Base-by-base conservation (phyloP, 306 rosid genomes). In the Biancaea sappan region DNA sequence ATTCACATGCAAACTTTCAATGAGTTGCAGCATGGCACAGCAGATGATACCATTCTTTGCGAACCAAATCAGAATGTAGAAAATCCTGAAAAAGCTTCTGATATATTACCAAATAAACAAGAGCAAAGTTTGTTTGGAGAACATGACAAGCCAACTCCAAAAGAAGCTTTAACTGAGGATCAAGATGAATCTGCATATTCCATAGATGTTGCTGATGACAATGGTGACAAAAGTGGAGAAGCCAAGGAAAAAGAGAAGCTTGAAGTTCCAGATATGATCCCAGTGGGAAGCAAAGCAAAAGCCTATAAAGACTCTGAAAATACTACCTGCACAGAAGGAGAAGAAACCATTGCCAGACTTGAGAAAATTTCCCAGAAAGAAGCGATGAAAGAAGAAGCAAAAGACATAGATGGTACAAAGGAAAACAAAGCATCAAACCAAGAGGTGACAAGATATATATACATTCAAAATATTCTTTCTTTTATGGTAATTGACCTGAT, bases 361-460 rank as follows among this genome's bases (percentile, higher is more conserved):
- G 65, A 73, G 79, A 77, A 66, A 29, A 26, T 65, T 64, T 29
- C 41, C 14, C 60, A 58, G 6, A 47, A 14, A n/a, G 84, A 75
- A 38, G 68, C 29, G 70, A 76, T 18, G 60, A 15, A 51, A 51
- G 76, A 74, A 73, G 83, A 73, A 2, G n/a, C 37, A 12, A 19
- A 68, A 72, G 54, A 16, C n/a, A 5, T 14, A 18, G 71, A 73
- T 12, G 28, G 71, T 29, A 24, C 34, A 37, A 46, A 35, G 53
- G 77, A 78, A 28, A 74, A 54, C 8, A 72, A 22, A 12, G 25
- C 76, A 44, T 56, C 29, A 56, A 19, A 12, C 4, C 64, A 56
- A 31, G 77, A 78, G 88, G 90, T 86, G 51, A 77, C 37, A 26
- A 61, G 8, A 18, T 35, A 41, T 34, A 38, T 8, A 12, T 50